Conservation (phyloP, 2,329 filamentous ascomycete genomes). For the Knoxdaviesia capensis region DNA sequence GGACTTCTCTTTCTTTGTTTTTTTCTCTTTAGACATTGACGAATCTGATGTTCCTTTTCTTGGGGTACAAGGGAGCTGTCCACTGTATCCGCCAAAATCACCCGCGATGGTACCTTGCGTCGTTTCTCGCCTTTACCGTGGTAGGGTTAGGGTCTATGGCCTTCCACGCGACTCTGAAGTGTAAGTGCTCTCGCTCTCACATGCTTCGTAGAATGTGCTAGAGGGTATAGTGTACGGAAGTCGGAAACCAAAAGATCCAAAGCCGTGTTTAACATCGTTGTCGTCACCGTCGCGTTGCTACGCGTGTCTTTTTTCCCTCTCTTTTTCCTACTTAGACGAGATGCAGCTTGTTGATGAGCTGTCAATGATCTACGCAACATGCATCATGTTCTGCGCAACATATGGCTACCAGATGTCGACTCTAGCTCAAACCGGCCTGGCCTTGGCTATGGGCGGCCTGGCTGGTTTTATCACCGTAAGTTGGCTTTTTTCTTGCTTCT, state of each 20-base stretch:
- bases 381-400: constrained; percentile 40
- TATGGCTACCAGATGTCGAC: constrained; percentile 47
- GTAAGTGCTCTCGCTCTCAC: constrained; percentile 13
- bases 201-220: neutral
- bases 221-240: too few relatives aligned
- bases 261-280: neutral
- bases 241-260: neutral
- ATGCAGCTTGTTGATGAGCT: constrained; percentile 41
- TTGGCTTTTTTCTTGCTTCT: neutral
- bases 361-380: constrained; percentile 39
- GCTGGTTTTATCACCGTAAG: constrained; percentile 56
- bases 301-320: neutral
- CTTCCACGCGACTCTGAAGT: constrained; percentile 37
- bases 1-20: too few relatives aligned
- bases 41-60: constrained; percentile 62
- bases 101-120: constrained; percentile 53
- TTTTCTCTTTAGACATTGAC: constrained; percentile 62
- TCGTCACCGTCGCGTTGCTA: neutral
- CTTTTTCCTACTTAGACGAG: constrained; percentile 18
- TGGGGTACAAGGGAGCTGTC: constrained; percentile 54
- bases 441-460: constrained; percentile 30
- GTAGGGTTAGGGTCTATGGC: constrained; percentile 34
- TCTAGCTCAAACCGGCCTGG: constrained; percentile 31
- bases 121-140: constrained; percentile 30
- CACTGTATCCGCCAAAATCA: constrained; percentile 56